Conservation (phyloP, 1,284 basidiomycete species). For the Sutorius eximius region DNA sequence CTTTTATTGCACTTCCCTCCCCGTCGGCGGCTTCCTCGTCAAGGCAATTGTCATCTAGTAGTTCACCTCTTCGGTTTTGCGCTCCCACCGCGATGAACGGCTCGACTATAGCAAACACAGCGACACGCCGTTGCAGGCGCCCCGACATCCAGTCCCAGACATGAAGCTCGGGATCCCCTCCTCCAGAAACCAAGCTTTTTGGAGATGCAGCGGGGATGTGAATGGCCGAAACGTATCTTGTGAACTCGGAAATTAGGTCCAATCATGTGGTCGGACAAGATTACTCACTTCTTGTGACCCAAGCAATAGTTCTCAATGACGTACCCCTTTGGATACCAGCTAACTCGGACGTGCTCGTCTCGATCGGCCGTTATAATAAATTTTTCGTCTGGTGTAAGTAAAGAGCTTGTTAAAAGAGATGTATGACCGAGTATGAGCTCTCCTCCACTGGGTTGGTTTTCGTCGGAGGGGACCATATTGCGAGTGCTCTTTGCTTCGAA, state of each 20-base stretch:
- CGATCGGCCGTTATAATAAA: constrained; percentile 86
- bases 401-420: constrained; percentile 75
- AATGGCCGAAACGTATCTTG: constrained; percentile 80
- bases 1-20: constrained; percentile 27
- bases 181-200: constrained; percentile 70
- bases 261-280: not conserved
- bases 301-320: constrained; percentile 83
- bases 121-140: constrained; percentile 49
- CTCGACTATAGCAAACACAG: constrained; percentile 54
- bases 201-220: constrained; percentile 61
- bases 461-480: constrained; percentile 57
- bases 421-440: constrained; percentile 82
- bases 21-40: constrained; percentile 29
- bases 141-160: constrained; percentile 82
- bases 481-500: constrained; percentile 29
- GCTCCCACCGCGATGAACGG: constrained; percentile 61
- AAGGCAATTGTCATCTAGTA: constrained; percentile 40
- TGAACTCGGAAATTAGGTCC: constrained; percentile 3
- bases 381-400: constrained; percentile 65
- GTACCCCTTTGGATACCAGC: constrained; percentile 82
- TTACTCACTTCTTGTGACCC: constrained; percentile 75
- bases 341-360: constrained; percentile 92
- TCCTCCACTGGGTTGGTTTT: constrained; percentile 73
- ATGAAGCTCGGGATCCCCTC: constrained; percentile 79
- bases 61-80: constrained; percentile 38